These are phyloP conservation scores for Triangularia setosa DNA, from an alignment of 2,329 filamentous ascomycete species.

Conservation along the genomic window DNA sequence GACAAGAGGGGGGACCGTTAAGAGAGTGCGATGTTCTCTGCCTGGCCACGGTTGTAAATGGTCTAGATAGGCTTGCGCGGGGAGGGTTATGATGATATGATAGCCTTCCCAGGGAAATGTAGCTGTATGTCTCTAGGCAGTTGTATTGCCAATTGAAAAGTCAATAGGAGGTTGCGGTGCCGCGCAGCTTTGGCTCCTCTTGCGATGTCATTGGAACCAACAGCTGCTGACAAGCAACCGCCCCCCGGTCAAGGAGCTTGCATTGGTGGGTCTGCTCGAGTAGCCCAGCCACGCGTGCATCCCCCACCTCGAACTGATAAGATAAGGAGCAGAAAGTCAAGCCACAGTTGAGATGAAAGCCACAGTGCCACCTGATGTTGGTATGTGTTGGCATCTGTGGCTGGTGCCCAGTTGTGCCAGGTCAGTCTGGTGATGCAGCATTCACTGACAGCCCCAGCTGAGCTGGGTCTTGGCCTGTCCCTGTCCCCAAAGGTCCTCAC, in stretches of 20 bases:
- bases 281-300: not conserved
- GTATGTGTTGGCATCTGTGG: not conserved
- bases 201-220: conserved; percentile 6
- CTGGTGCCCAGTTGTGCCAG: not conserved
- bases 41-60: not conserved
- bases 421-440: not conserved
- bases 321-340: not conserved
- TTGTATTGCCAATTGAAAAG: not conserved
- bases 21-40: not conserved
- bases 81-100: not conserved
- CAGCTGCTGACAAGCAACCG: conserved; percentile 3
- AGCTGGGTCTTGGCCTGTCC: not conserved
- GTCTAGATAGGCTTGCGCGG: not conserved
- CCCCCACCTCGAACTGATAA: conserved; percentile 1
- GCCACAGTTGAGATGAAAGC: not conserved
- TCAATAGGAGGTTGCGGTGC: not conserved
- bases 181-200: conserved; percentile 3
- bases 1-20: not conserved
- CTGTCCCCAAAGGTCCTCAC: not conserved
- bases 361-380: not conserved
- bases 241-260: not conserved
- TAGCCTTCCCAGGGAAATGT: not conserved
- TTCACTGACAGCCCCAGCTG: not conserved
- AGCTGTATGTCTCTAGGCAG: not conserved
- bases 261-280: not conserved